phyloP scores from a whole-genome alignment of 2,329 filamentous ascomycete genomes.

The Plenodomus tracheiphilus region DNA sequence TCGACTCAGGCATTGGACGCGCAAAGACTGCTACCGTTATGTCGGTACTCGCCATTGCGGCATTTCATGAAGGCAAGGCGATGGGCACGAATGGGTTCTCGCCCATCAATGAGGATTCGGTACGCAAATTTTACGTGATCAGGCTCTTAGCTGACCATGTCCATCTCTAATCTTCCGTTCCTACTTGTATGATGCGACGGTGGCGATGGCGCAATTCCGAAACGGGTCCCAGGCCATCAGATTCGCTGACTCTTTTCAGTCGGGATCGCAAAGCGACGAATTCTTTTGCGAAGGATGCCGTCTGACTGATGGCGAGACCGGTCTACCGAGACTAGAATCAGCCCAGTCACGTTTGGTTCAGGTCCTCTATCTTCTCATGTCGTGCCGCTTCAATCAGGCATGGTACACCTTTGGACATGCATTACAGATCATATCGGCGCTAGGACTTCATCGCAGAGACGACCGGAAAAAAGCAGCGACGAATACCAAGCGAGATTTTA shows the following conservation, averaged over 20 bases:
- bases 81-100: constrained; percentile 24
- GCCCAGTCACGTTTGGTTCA: constrained; percentile 61
- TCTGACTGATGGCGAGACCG: constrained; percentile 52
- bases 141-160: too few relatives aligned
- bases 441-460: constrained; percentile 48
- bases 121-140: not conserved
- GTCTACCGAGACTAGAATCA: constrained; percentile 57
- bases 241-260: constrained; percentile 5
- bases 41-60: constrained; percentile 51
- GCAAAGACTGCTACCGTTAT: constrained; percentile 48
- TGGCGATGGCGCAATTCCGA: too few relatives aligned
- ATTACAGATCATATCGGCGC: constrained; percentile 53
- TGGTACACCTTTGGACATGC: constrained; percentile 63
- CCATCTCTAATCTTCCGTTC: too few relatives aligned
- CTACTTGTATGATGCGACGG: too few relatives aligned
- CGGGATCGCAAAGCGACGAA: constrained; percentile 39
- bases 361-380: constrained; percentile 60
- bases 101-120: constrained; percentile 24
- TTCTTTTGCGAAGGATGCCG: constrained; percentile 47
- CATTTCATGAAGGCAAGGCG: constrained; percentile 50
- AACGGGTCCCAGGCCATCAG: not conserved
- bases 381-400: constrained; percentile 61
- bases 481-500: constrained; percentile 43
- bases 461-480: constrained; percentile 29
- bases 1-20: constrained; percentile 48